These are phyloP conservation scores for Boletus tylopilopsis DNA, from an alignment of 768 basidiomycete species.

Conservation along the genomic window DNA sequence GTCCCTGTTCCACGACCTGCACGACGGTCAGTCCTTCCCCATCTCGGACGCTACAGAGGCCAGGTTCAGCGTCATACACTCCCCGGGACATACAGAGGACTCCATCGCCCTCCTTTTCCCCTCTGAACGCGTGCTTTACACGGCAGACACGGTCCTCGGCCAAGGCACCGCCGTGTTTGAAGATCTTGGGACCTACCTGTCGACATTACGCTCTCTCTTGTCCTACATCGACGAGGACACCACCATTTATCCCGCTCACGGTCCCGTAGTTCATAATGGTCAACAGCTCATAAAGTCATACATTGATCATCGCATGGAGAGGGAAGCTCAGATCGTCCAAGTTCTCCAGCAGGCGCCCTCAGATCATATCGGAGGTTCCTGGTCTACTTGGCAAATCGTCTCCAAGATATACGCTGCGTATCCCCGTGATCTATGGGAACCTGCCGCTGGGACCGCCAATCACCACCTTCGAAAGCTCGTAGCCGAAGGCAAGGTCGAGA, in stretches of 20 bases:
- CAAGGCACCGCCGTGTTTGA: conserved; percentile 89
- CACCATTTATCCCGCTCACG: conserved; percentile 85
- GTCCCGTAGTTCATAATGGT: conserved; percentile 69
- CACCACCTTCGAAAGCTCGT: conserved; percentile 74
- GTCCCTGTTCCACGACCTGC: conserved; percentile 52
- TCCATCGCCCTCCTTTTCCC: conserved; percentile 72
- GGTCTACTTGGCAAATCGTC: conserved; percentile 68
- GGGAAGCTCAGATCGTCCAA: conserved; percentile 74
- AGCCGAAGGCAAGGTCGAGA: conserved; percentile 54
- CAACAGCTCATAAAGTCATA: conserved; percentile 61
- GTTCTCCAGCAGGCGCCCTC: conserved; percentile 41
- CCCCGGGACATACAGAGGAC: conserved; percentile 90
- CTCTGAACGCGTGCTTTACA: conserved; percentile 75
- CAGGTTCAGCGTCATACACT: conserved; percentile 64
- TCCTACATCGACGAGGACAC: conserved; percentile 40
- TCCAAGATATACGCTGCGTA: conserved; percentile 66
- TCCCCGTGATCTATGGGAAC: conserved; percentile 65
- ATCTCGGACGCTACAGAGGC: conserved; percentile 17
- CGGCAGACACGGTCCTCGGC: conserved; percentile 88
- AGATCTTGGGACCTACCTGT: conserved; percentile 69
- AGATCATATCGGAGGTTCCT: conserved; percentile 20
- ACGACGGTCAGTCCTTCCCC: conserved; percentile 50
- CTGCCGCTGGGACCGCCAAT: conserved; percentile 65
- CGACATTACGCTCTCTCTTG: conserved; percentile 58
- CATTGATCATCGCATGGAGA: conserved; percentile 73